A percentile compares a stretch with the other conserved stretches of the same genome.
These are phyloP conservation scores for Leccinum rimulosum DNA, from an alignment of 768 basidiomycete species.

Conservation along the genomic window DNA sequence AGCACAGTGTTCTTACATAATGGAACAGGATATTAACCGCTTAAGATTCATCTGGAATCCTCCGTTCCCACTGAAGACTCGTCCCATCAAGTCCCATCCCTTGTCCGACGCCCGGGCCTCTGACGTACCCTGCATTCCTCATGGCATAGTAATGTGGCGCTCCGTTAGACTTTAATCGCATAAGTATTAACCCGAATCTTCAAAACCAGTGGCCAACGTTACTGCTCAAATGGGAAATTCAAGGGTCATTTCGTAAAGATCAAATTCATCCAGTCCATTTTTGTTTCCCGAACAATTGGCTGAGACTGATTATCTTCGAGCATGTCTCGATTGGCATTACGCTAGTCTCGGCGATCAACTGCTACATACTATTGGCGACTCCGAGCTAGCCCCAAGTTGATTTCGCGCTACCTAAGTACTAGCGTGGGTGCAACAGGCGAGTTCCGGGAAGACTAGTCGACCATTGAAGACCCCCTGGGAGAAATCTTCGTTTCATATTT, in stretches of 20 bases:
- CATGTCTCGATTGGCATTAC: too few relatives aligned
- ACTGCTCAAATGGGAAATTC: background rate
- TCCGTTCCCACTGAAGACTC: conserved; percentile 6
- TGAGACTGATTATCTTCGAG: too few relatives aligned
- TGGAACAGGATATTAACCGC: background rate
- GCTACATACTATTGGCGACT: background rate
- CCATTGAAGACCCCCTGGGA: conserved; percentile 10
- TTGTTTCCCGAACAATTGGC: too few relatives aligned
- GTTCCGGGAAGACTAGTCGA: background rate
- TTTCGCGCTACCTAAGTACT: background rate
- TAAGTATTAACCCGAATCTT: background rate
- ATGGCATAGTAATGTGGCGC: background rate
- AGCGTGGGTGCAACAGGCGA: background rate
- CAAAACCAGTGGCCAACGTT: background rate
- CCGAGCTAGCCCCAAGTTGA: conserved; percentile 2
- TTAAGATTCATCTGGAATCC: background rate
- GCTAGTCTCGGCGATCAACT: background rate
- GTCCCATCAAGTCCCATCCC: background rate
- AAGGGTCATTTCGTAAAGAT: background rate
- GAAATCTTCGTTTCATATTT: background rate
- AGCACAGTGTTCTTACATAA: background rate
- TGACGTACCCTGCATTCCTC: background rate
- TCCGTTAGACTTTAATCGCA: background rate
- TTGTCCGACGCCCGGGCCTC: background rate
- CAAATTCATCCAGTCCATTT: background rate